A percentile compares a stretch with the other conserved stretches of the same genome.
These are phyloP conservation scores for Rosa hybrid DNA, from an alignment of 331 rosid species.

Conservation along the genomic window DNA sequence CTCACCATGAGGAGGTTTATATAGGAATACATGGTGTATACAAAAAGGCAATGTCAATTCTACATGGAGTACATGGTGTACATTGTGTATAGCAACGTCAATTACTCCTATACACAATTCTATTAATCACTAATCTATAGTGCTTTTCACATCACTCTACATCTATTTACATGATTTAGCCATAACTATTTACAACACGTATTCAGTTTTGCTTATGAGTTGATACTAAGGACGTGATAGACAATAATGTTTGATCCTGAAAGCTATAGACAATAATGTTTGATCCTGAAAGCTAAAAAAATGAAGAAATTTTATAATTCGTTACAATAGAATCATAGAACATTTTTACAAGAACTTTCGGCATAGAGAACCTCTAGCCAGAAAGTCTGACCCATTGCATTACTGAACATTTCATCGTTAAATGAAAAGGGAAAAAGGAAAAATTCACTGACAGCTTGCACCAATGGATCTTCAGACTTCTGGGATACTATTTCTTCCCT, in stretches of 20 bases:
- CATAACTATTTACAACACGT: too few species aligned
- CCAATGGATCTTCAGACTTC: not conserved
- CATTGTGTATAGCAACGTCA: too few species aligned
- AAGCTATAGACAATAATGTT: not conserved
- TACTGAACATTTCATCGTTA: not conserved
- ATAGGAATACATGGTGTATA: too few species aligned
- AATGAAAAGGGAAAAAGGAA: not conserved
- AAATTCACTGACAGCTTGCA: not conserved
- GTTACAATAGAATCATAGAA: constrained; percentile 1
- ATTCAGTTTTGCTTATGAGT: not conserved
- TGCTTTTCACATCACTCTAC: too few species aligned
- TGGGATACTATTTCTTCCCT: not conserved
- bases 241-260: constrained; percentile 7
- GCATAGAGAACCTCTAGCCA: not conserved
- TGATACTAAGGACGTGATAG: not conserved
- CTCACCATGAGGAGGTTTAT: too few species aligned
- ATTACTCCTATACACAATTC: too few species aligned
- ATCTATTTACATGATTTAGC: too few species aligned
- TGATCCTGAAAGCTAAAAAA: constrained; percentile 6
- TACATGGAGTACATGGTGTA: too few species aligned
- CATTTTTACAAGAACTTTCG: constrained; percentile 8
- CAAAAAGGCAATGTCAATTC: too few species aligned
- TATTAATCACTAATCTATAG: too few species aligned
- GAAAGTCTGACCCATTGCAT: not conserved
- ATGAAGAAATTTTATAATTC: not conserved